A percentile compares a stretch with the other conserved stretches of the same genome.
Evolutionary conservation across 2,329 filamentous ascomycete genomes (phyloP).

Genomic region (Cercospora berteroae): DNA sequence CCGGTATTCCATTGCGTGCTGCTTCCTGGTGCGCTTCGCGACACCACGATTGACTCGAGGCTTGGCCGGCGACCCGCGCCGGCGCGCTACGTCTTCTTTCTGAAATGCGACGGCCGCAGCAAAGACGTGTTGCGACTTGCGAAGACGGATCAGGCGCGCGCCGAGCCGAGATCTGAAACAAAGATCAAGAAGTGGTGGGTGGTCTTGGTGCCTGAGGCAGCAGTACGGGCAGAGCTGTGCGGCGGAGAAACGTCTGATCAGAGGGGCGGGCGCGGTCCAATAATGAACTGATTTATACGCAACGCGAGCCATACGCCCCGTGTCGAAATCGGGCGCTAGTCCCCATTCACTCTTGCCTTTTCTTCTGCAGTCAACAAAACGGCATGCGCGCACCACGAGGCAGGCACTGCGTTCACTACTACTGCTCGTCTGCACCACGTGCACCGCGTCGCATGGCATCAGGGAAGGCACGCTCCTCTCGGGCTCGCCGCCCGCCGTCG

Average conservation of each 20-base stretch:
- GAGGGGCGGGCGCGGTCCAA: not conserved
- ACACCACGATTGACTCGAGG: not conserved
- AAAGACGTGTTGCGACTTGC: not conserved
- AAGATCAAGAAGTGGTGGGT: not conserved
- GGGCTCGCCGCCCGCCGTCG: not conserved
- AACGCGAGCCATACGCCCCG: not conserved
- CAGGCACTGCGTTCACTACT: not conserved
- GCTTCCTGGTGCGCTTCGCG: not conserved
- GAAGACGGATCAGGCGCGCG: not conserved
- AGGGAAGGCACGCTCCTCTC: not conserved
- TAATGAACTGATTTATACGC: not conserved
- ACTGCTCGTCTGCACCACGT: not conserved
- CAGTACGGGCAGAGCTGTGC: not conserved
- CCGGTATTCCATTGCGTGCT: slow-evolving; percentile 1
- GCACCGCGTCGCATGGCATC: not conserved
- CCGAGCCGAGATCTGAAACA: slow-evolving; percentile 3
- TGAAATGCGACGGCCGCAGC: not conserved
- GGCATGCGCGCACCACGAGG: not conserved
- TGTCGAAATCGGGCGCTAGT: not conserved
- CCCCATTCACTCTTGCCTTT: not conserved
- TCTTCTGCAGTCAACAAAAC: not conserved
- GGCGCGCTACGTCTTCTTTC: not conserved
- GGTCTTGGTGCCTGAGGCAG: not conserved
- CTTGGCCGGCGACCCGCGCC: slow-evolving; percentile 3
- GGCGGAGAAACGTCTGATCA: not conserved